These are phyloP conservation scores for Grigorovia humatica DNA, from an alignment of 805 yeast species.

Conservation along the genomic window DNA sequence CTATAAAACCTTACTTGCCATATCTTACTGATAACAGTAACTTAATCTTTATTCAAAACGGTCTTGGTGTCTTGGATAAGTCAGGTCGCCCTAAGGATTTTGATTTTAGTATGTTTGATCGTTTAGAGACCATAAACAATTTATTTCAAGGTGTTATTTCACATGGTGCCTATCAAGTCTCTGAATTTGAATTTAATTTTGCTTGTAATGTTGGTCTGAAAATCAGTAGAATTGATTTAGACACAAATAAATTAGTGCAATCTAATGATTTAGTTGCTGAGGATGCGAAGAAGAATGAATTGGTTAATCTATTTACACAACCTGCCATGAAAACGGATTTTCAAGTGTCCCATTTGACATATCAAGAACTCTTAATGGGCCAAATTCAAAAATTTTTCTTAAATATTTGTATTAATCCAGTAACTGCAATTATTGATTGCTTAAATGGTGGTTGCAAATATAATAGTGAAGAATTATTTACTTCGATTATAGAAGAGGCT, in stretches of 20 bases:
- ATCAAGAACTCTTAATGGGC: slow-evolving; percentile 40
- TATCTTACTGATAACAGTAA: slow-evolving; percentile 44
- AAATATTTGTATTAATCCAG: slow-evolving; percentile 76
- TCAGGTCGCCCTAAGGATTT: slow-evolving; percentile 36
- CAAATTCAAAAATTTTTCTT: slow-evolving; percentile 71
- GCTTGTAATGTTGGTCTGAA: slow-evolving; percentile 64
- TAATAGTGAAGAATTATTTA: slow-evolving; percentile 31
- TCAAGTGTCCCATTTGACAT: slow-evolving; percentile 28
- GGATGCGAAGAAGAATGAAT: slow-evolving; percentile 14
- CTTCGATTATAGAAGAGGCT: slow-evolving; percentile 28
- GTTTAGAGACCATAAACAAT: slow-evolving; percentile 10
- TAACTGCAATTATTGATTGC: slow-evolving; percentile 70
- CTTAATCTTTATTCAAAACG: slow-evolving; percentile 73
- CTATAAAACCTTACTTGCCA: slow-evolving; percentile 46
- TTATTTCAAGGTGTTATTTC: slow-evolving; percentile 68
- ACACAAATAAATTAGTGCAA: slow-evolving; percentile 13
- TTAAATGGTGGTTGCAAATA: slow-evolving; percentile 64
- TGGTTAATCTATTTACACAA: slow-evolving; percentile 24
- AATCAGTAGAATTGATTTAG: slow-evolving; percentile 45
- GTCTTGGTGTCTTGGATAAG: slow-evolving; percentile 64
- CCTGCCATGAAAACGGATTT: slow-evolving; percentile 19
- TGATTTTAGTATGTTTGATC: background rate
- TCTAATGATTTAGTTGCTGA: slow-evolving; percentile 5
- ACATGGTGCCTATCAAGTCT: slow-evolving; percentile 64
- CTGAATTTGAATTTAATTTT: slow-evolving; percentile 38